phyloP scores from a whole-genome alignment of 1,284 basidiomycete genomes.

The Ustilago tritici region DNA sequence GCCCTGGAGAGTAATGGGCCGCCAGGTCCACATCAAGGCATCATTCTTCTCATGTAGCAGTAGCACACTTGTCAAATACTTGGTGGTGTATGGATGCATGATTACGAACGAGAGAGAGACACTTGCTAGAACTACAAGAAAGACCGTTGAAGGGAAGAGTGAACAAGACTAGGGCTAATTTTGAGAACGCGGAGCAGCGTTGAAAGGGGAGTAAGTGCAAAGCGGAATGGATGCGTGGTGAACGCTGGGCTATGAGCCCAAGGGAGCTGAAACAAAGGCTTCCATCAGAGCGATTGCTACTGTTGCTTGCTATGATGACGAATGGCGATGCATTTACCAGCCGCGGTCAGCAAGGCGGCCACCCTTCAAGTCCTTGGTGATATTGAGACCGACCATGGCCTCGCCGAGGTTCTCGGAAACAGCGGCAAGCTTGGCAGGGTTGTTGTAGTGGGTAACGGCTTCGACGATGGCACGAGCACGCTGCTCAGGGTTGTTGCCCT shows the following conservation, averaged over 20 bases:
- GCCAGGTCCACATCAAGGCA: no score
- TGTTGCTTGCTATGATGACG: neutral
- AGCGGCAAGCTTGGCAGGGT: conserved; percentile 72
- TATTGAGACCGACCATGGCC: conserved; percentile 92
- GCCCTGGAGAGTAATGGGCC: no score
- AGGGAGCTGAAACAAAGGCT: neutral
- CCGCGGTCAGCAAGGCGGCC: conserved; percentile 65
- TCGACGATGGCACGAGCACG: conserved; percentile 97
- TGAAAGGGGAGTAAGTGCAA: neutral
- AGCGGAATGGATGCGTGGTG: conserved; percentile 20
- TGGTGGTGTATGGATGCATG: conserved; percentile 3
- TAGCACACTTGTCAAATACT: no score
- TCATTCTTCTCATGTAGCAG: no score
- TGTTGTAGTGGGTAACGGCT: conserved; percentile 89
- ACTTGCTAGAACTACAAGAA: conserved; percentile 48
- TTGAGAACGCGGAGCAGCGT: conserved; percentile 3
- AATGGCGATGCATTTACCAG: conserved; percentile 46
- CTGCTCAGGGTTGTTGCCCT: conserved; percentile 90
- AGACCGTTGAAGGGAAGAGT: conserved; percentile 32
- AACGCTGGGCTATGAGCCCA: conserved; percentile 23
- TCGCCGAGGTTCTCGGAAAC: conserved; percentile 88
- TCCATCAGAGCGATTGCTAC: neutral
- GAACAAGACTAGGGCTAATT: neutral
- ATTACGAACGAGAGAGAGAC: conserved; percentile 22
- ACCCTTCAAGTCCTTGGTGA: conserved; percentile 71